These are phyloP conservation scores for Podospora bellae-mahoneyi DNA, from an alignment of 495 filamentous ascomycete species.

Conservation along the genomic window DNA sequence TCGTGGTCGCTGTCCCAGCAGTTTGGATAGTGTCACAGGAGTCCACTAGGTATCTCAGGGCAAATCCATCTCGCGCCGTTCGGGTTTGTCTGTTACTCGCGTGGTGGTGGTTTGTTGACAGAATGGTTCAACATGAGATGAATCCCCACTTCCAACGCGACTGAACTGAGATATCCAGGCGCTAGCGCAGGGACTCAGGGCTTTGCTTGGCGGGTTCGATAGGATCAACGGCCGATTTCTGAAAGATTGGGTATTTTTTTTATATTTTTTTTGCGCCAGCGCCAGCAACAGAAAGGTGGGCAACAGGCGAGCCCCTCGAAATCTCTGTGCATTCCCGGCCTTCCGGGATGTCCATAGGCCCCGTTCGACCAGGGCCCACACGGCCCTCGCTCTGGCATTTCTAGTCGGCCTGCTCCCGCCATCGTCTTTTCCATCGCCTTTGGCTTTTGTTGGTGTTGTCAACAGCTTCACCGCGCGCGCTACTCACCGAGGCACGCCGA, in stretches of 20 bases:
- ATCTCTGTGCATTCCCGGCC: constrained; percentile 2
- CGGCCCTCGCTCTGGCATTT: neutral
- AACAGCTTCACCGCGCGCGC: neutral
- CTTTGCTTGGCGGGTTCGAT: neutral
- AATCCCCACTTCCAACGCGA: neutral
- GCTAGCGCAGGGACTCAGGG: neutral
- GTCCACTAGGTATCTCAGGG: neutral
- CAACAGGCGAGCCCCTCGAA: neutral
- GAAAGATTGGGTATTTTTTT: neutral
- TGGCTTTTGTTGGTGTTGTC: neutral
- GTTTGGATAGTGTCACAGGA: neutral
- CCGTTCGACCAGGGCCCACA: neutral
- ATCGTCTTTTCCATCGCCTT: constrained; percentile 10
- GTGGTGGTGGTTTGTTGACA: neutral
- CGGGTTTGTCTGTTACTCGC: neutral
- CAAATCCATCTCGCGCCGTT: neutral
- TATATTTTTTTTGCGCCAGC: neutral
- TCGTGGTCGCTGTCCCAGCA: neutral
- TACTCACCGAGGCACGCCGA: neutral
- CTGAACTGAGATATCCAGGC: neutral
- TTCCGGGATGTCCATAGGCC: neutral
- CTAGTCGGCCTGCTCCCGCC: neutral
- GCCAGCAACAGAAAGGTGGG: no score
- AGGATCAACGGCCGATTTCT: neutral
- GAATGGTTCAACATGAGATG: neutral